Evolutionary conservation across 768 basidiomycete species (phyloP).

Genomic region (Mycena amicta): DNA sequence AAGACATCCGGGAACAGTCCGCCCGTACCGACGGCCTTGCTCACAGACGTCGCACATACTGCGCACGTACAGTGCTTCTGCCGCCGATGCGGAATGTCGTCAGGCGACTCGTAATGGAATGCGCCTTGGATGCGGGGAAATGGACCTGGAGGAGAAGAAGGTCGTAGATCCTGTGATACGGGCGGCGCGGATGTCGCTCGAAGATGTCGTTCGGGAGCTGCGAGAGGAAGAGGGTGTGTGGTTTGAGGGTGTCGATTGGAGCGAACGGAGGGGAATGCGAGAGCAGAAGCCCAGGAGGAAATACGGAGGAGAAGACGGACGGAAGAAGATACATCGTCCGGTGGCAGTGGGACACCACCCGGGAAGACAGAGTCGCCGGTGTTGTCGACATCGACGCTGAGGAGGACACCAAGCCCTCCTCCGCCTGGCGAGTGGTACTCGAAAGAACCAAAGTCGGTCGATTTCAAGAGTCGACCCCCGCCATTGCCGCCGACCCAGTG

Average conservation of each 20-base stretch:
- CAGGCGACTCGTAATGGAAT: conserved; percentile 65
- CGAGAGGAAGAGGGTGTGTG: conserved; percentile 66
- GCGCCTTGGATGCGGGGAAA: conserved; percentile 40
- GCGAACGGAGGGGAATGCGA: conserved; percentile 47
- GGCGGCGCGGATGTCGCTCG: conserved; percentile 56
- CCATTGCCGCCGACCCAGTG: conserved; percentile 56
- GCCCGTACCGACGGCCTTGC: conserved; percentile 59
- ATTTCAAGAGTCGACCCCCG: conserved; percentile 22
- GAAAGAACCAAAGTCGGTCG: conserved; percentile 29
- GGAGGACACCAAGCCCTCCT: conserved; percentile 75
- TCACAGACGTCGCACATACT: conserved; percentile 67
- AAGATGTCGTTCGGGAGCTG: conserved; percentile 61
- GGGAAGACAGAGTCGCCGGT: conserved; percentile 61
- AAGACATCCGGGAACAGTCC: conserved; percentile 45
- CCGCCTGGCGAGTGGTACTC: conserved; percentile 41
- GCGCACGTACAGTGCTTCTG: conserved; percentile 60
- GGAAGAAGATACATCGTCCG: conserved; percentile 51
- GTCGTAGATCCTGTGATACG: conserved; percentile 55
- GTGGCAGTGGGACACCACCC: conserved; percentile 39
- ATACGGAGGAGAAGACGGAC: conserved; percentile 33
- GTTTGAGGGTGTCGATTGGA: conserved; percentile 77
- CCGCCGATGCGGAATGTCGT: conserved; percentile 74
- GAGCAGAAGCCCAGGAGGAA: conserved; percentile 29
- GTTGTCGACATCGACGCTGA: conserved; percentile 70
- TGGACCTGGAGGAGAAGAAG: conserved; percentile 10